A percentile compares a stretch with the other conserved stretches of the same genome.
Evolutionary conservation across 345 rosid species (phyloP).

Genomic region (Turnera subulata): DNA sequence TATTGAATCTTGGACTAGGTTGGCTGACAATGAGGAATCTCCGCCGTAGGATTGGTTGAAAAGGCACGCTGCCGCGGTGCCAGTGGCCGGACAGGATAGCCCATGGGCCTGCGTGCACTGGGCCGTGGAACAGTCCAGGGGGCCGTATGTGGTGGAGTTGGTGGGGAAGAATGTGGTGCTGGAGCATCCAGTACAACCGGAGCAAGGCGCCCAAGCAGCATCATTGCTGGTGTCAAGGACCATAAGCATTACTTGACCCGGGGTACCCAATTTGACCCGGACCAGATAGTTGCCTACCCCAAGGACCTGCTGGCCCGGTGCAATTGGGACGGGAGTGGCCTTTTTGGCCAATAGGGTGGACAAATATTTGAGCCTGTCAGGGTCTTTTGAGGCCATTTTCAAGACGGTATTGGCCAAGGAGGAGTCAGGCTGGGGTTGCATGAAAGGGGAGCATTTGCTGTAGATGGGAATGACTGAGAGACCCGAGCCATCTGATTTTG

Average conservation of each 20-base stretch:
- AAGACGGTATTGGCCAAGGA: constrained; percentile 56
- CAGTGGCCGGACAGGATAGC: constrained; percentile 54
- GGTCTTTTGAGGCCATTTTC: constrained; percentile 66
- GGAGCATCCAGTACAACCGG: constrained; percentile 67
- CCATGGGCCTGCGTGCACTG: constrained; percentile 72
- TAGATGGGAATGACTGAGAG: constrained; percentile 68
- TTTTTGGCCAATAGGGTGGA: constrained; percentile 46
- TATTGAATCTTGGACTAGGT: constrained; percentile 56
- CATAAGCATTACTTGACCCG: constrained; percentile 76
- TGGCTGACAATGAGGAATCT: constrained; percentile 65
- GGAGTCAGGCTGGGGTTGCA: constrained; percentile 42
- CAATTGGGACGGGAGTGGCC: constrained; percentile 55
- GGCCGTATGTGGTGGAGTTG: constrained; percentile 47
- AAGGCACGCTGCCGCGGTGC: constrained; percentile 38
- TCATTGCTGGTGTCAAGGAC: constrained; percentile 80
- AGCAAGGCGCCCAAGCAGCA: constrained; percentile 72
- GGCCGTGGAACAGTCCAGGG: constrained; percentile 60
- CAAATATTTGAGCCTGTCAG: constrained; percentile 53
- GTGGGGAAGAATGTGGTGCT: constrained; percentile 42
- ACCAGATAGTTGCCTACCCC: constrained; percentile 62
- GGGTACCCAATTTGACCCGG: constrained; percentile 67
- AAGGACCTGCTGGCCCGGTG: constrained; percentile 52
- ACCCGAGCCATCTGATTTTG: constrained; percentile 34
- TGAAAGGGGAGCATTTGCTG: constrained; percentile 77
- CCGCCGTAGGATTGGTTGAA: constrained; percentile 90